Percentiles rank a stretch among this genome's conserved stretches.
Evolutionary conservation across 257 asterid genomes (phyloP).

Genomic region (Parsonsia alboflavescens): DNA sequence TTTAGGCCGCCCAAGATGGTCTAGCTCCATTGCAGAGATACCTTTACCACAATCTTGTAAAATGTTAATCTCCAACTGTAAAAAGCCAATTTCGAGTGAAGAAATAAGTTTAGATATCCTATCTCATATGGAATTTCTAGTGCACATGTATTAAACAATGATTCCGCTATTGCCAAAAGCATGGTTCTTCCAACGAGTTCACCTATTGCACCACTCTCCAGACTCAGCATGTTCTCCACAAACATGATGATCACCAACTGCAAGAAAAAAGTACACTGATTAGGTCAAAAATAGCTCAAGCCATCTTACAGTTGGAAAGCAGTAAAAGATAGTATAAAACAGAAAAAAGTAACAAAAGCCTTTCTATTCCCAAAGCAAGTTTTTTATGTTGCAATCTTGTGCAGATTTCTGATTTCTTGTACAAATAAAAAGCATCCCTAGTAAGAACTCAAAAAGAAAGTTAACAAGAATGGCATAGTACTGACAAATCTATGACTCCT

Average conservation of each 20-base stretch:
- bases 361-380: neutral
- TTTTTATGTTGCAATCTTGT: neutral
- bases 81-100: constrained; percentile 13
- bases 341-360: neutral
- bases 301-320: neutral
- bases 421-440: too few relatives aligned
- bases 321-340: neutral
- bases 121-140: neutral
- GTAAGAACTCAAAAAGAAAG: neutral
- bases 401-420: too few relatives aligned
- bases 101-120: constrained; percentile 5
- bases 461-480: neutral
- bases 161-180: constrained; percentile 56
- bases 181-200: constrained; percentile 62
- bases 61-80: constrained; percentile 75
- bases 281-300: neutral
- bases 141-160: constrained; percentile 38
- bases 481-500: neutral
- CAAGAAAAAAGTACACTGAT: constrained; percentile 12
- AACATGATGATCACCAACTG: constrained; percentile 57
- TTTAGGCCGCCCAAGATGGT: constrained; percentile 54
- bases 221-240: constrained; percentile 79
- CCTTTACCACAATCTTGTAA: constrained; percentile 66
- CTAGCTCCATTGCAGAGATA: constrained; percentile 83
- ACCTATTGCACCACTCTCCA: constrained; percentile 65